Evolutionary conservation across 495 filamentous ascomycete genomes (phyloP), one percentile per base, ranked within the genome.

Genomic region (Penicillium bovifimosum): DNA sequence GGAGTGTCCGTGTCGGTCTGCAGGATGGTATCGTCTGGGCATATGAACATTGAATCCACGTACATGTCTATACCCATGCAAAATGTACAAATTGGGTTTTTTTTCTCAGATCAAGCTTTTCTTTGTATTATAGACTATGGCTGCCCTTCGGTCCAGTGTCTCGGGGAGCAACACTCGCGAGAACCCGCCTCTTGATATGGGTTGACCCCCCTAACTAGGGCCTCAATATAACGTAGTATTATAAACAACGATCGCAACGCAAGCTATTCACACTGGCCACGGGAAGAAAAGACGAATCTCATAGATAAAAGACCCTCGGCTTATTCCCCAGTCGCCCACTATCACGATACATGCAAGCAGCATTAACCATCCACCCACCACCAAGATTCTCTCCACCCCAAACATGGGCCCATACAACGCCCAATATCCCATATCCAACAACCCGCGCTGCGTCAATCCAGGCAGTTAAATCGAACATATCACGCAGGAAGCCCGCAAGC

Each of bases 281-380:
- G 9, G 9, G 31, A 35, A 27, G 43, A 24, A 24, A 24, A 2
- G 20, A 4, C 20, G 20, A 24, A 24, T 24, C 20, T 60, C 40
- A 76, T 41, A 77, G 50, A n/a, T 57, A 54, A 50, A 85, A 77
- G n/a, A 88, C 74, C 62, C 85, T 79, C 4, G 83, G 77, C 41
- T 70, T 66, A 61, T 88, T 90, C 11, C 74, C 69, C 53, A 93
- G 63, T 58, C 76, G 77, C 4, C 84, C 86, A 9, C 80, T 85
- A 45, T 79, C 81, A 10, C 78, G 75, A 65, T 85, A 80, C 73
- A 86, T 86, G 59, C 88, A 78, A 1, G 87, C 79, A 2, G 88
- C 88, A 69, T 95, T 95, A 8, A 92, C 80, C 79, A 93, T 75
- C 61, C 88, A 65, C 0, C 74, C 76, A 17, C 78, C 80, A 18